Evolutionary conservation across 768 basidiomycete species (phyloP), one percentile per base, ranked within the genome.

Genomic region (Mycena rebaudengoi): DNA sequence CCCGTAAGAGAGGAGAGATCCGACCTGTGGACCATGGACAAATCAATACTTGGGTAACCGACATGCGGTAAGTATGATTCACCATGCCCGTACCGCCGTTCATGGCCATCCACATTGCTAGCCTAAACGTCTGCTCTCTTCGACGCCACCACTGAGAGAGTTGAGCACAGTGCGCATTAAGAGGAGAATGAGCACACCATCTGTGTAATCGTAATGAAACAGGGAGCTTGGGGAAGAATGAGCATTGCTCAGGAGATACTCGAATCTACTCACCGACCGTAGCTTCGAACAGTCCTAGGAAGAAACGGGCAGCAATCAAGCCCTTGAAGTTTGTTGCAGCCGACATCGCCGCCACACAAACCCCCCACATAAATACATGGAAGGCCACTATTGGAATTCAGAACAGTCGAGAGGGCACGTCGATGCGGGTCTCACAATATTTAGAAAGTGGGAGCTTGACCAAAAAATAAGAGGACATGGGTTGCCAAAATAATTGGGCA

Each of bases 141-240:
- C 82, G 71, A 14, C 82, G 76, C 82, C 82, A 83, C 82, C 82
- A 85, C 74, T 74, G 43, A 21, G 13, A 55, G 46, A 5, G 7
- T 25, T 14, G 6, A 18, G 43, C 16, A 16, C 18, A 33, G 12
- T 33, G 21, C 30, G 18, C 8, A 32, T 12, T 11, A 16, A 33
- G 26, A 29, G 21, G 29, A 62, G 26, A 21, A 53, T n/a, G 43
- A 12, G 48, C 57, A 3, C 20, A 71, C 75, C 80, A 81, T 82
- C 56, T 81, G 79, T 23, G 82, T 84, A 52, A 85, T 78, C 2
- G 82, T 79, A 53, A 85, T 81, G 71, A 85, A 85, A 49, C 78
- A 79, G 6, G 83, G 83, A 30, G 82, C 80, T 80, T 21, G 20
- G n/a, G 14, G 14, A 20, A 13, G 45, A 20, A 57, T 40, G 4